Evolutionary conservation across 805 yeast genomes (phyloP).

Genomic region (Kazachstania psychrophila): DNA sequence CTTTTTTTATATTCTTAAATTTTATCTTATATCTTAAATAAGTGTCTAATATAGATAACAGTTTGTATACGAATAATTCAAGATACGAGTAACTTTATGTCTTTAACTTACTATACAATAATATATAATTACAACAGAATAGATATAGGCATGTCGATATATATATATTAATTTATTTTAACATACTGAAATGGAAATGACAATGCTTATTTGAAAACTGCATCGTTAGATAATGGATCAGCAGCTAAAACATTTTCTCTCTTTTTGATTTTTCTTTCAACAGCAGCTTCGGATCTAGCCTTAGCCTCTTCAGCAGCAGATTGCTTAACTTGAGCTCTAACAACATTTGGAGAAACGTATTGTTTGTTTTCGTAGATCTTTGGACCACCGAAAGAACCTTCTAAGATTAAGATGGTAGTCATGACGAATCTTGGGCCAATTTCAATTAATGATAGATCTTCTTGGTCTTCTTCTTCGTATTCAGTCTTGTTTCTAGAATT

Average conservation of each 20-base stretch:
- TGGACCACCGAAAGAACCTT: constrained; percentile 97
- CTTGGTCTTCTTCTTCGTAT: constrained; percentile 37
- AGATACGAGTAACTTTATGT: too few species aligned
- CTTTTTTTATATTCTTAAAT: too few species aligned
- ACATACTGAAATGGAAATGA: too few species aligned
- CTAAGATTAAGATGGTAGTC: constrained; percentile 82
- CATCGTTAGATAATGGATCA: constrained; percentile 77
- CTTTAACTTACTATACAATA: too few species aligned
- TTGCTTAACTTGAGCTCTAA: constrained; percentile 78
- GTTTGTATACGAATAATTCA: too few species aligned
- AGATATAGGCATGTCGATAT: neutral
- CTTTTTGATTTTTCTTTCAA: constrained; percentile 62
- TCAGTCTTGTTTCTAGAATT: constrained; percentile 47
- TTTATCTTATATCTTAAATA: too few species aligned
- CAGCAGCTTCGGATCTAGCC: constrained; percentile 69
- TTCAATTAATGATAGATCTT: constrained; percentile 75
- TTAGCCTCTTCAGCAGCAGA: constrained; percentile 73
- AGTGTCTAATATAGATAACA: too few species aligned
- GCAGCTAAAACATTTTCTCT: constrained; percentile 65
- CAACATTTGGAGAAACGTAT: constrained; percentile 91
- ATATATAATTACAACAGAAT: too few species aligned
- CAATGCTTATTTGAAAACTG: constrained; percentile 58
- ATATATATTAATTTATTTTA: too few species aligned
- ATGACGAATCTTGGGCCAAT: constrained; percentile 95
- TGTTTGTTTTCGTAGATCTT: constrained; percentile 95